phyloP scores from a whole-genome alignment of 2,329 filamentous ascomycete species.

The Fusarium sacchari region DNA sequence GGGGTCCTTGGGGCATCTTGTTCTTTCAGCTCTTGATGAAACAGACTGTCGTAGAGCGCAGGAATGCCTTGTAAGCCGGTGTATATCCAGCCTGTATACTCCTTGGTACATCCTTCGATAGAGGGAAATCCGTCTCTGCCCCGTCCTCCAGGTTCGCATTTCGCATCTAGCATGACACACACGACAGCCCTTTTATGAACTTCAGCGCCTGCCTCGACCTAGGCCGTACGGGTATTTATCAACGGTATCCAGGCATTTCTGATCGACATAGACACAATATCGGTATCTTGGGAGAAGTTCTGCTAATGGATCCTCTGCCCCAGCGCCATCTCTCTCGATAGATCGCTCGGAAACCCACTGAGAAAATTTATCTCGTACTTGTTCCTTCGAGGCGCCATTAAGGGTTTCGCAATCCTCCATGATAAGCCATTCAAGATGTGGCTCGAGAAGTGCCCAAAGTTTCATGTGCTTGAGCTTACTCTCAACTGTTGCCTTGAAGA shows the following conservation, averaged over 20 bases:
- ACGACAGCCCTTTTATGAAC: fast-evolving
- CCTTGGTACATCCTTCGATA: not conserved
- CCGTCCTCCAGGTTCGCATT: not conserved
- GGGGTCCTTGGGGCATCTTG: too few species aligned
- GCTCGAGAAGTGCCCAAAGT: not conserved
- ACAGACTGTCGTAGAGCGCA: too few species aligned
- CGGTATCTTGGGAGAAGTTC: not conserved
- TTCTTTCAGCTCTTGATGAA: too few species aligned
- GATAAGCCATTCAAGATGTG: constrained; percentile 3
- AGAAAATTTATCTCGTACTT: not conserved
- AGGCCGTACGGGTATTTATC: not conserved
- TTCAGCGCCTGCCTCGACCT: not conserved
- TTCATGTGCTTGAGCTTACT: not conserved
- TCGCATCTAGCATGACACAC: not conserved
- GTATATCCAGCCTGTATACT: constrained; percentile 17
- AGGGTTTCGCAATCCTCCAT: constrained; percentile 4
- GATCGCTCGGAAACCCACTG: not conserved
- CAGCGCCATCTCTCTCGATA: not conserved
- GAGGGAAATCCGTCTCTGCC: not conserved
- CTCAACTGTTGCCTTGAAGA: constrained; percentile 14
- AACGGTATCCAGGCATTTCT: constrained; percentile 5
- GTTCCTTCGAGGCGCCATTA: not conserved
- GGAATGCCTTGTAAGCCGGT: not conserved
- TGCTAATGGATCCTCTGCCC: not conserved
- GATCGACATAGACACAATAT: not conserved